These are phyloP conservation scores for Aspergillus persii DNA, from an alignment of 2,329 filamentous ascomycete genomes.

Conservation along the genomic window DNA sequence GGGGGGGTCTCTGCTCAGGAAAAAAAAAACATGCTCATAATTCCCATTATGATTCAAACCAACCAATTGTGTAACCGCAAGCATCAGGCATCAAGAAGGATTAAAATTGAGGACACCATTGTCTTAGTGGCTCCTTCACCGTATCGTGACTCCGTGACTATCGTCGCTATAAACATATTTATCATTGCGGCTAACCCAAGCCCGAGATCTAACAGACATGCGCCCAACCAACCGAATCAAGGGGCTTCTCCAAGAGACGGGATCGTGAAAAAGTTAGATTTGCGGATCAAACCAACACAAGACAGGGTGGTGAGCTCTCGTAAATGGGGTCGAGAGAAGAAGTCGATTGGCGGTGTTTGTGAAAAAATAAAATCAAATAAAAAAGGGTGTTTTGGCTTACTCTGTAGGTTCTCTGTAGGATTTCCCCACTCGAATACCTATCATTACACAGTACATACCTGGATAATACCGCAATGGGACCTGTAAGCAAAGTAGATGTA, in stretches of 20 bases:
- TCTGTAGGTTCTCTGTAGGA: not conserved
- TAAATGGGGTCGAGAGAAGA: not conserved
- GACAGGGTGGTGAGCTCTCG: not conserved
- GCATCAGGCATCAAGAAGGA: not conserved
- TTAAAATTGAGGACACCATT: not conserved
- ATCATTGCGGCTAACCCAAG: not conserved
- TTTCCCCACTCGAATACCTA: not conserved
- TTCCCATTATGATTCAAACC: not conserved
- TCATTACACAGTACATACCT: not conserved
- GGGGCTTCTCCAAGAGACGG: slow-evolving; percentile 18
- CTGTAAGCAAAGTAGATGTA: not conserved
- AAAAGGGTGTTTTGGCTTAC: too few species aligned
- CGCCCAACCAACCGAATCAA: slow-evolving; percentile 8
- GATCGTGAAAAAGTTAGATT: slow-evolving; percentile 15
- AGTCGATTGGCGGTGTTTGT: not conserved
- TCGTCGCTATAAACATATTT: not conserved
- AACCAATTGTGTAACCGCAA: not conserved
- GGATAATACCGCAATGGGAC: not conserved
- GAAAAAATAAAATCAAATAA: not conserved
- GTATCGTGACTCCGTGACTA: not conserved
- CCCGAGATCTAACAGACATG: slow-evolving; percentile 5
- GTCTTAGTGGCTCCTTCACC: not conserved
- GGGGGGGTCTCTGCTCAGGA: not conserved
- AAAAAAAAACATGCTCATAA: not conserved
- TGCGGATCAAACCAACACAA: slow-evolving; percentile 11